Conservation (phyloP, 179 eudicot genomes). For the Silene noctiflora region DNA sequence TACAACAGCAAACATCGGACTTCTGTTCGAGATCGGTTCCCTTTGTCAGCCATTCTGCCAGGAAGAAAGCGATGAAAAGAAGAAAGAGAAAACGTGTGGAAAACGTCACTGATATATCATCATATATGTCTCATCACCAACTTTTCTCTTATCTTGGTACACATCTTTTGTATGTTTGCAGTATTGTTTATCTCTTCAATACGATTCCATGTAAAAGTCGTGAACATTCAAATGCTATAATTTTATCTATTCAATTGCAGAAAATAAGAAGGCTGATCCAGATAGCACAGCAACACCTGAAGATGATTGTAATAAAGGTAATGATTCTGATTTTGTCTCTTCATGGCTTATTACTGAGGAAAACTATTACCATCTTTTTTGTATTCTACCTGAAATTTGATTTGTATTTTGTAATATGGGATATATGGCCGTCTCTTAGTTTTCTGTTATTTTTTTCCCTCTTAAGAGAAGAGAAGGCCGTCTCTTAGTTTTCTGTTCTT, state of each 20-base stretch:
- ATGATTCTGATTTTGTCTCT: conserved; percentile 15
- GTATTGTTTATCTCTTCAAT: not conserved
- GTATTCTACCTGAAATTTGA: not conserved
- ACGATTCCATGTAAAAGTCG: not conserved
- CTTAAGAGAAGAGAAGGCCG: not conserved
- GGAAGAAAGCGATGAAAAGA: conserved; percentile 58
- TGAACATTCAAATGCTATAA: conserved; percentile 7
- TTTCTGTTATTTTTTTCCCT: not conserved
- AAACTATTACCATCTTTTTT: not conserved
- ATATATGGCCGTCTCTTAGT: not conserved
- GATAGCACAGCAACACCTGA: conserved; percentile 51
- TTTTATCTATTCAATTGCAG: conserved; percentile 39
- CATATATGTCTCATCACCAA: conserved; percentile 59
- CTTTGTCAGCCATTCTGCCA: conserved; percentile 31
- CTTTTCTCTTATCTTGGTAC: conserved; percentile 74
- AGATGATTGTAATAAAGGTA: conserved; percentile 59
- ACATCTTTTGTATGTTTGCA: not conserved
- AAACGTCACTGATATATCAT: conserved; percentile 46
- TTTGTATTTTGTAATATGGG: not conserved
- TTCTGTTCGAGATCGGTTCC: conserved; percentile 55
- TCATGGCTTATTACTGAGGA: not conserved
- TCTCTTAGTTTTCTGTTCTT: not conserved
- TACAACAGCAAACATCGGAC: conserved; percentile 44
- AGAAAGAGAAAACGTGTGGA: conserved; percentile 67
- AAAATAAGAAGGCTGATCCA: conserved; percentile 58